Percentiles rank a stretch among this genome's conserved stretches.
Conservation (phyloP, 257 asterid species). For the Ehretia macrophylla region DNA sequence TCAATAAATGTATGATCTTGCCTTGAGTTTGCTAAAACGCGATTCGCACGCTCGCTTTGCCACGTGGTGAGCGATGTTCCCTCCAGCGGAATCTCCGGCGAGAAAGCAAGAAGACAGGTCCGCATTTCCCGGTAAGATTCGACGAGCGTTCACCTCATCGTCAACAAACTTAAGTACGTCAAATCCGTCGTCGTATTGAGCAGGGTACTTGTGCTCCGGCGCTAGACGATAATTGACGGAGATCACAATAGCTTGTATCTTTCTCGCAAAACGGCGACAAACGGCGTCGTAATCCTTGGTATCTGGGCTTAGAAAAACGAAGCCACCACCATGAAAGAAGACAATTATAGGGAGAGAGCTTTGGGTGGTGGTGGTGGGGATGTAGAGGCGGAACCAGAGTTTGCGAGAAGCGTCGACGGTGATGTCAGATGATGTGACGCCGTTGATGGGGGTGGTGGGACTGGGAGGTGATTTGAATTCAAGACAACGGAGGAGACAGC, state of each 20-base stretch:
- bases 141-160: conserved; percentile 18
- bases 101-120: conserved; percentile 57
- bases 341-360: conserved; percentile 43
- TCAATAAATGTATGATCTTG: neutral
- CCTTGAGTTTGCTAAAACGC: conserved; percentile 42
- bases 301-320: conserved; percentile 52
- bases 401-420: conserved; percentile 52
- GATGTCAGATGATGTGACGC: conserved; percentile 55
- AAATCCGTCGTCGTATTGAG: conserved; percentile 69
- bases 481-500: conserved; percentile 30
- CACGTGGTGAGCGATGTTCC: conserved; percentile 68
- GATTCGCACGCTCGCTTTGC: conserved; percentile 42
- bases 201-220: conserved; percentile 68
- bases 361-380: conserved; percentile 19
- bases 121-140: conserved; percentile 53
- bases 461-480: conserved; percentile 27
- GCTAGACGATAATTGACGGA: conserved; percentile 71
- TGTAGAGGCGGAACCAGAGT: conserved; percentile 78
- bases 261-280: conserved; percentile 61
- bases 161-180: conserved; percentile 58
- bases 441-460: conserved; percentile 37
- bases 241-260: conserved; percentile 46
- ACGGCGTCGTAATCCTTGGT: conserved; percentile 48
- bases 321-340: conserved; percentile 90
- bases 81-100: conserved; percentile 90